A percentile compares a stretch with the other conserved stretches of the same genome.
Conservation (phyloP, 768 basidiomycete genomes). For the Suillus paluster region DNA sequence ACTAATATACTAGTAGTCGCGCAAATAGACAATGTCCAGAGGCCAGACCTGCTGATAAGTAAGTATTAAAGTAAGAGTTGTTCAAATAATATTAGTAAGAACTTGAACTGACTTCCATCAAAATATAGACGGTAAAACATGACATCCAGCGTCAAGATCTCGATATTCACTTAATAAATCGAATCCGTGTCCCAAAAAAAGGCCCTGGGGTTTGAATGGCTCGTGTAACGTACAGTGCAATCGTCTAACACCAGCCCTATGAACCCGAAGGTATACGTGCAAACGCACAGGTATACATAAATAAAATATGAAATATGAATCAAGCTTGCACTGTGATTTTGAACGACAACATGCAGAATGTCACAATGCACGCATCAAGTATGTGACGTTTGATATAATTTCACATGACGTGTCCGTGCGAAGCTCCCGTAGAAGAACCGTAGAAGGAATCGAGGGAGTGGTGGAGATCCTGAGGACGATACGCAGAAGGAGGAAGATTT, state of each 20-base stretch:
- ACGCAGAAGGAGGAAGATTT: conserved; percentile 10
- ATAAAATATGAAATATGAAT: conserved; percentile 1
- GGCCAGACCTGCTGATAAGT: too few species aligned
- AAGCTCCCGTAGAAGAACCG: neutral
- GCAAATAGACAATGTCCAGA: neutral
- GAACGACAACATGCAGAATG: conserved; percentile 1
- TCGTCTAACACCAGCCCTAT: neutral
- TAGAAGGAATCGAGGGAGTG: conserved; percentile 37
- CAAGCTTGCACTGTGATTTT: conserved; percentile 3
- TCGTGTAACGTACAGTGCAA: conserved; percentile 1
- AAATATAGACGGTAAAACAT: neutral
- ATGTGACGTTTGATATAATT: neutral
- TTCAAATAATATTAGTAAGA: too few species aligned
- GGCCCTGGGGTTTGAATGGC: neutral
- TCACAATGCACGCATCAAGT: conserved; percentile 3
- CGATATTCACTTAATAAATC: neutral
- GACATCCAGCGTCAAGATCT: neutral
- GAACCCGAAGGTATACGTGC: conserved; percentile 1
- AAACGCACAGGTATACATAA: neutral
- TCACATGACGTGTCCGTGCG: conserved; percentile 1
- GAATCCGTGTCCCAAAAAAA: neutral
- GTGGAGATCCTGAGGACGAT: conserved; percentile 15
- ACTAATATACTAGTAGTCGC: neutral
- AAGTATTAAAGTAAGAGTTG: too few species aligned
- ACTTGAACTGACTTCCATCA: neutral